Evolutionary conservation across 352 stramenopile genomes (phyloP), one percentile per base, ranked within the genome.

Genomic region (Aphanomyces cochlioides): DNA sequence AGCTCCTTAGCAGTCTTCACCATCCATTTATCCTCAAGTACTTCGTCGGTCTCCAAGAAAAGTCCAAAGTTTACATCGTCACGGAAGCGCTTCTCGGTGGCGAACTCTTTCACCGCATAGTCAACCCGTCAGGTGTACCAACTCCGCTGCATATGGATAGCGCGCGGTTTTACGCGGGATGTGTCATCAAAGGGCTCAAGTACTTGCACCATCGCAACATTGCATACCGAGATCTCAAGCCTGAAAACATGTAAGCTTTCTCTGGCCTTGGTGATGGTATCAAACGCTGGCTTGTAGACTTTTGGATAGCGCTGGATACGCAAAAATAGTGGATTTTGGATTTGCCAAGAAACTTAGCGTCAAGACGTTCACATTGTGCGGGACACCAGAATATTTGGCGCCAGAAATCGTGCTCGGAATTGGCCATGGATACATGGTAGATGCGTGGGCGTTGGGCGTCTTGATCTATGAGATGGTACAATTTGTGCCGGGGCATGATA

Each of bases 241-340:
- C 90, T 12, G 90, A 97, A 69, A 97, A 97, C 75, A 87, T 97
- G 68, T 70, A 61, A 10, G 34, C 15, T 36, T 79, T 97, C 63
- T 79, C 98, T 40, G 93, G 98, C 73, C 79, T 93, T 34, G 88
- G 96, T 61, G 92, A 92, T 53, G 93, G 98, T 82, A 87, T 98
- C 61, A 87, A 90, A 56, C 77, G 98, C 37, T 97, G 92, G 15
- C 92, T 98, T 77, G 98, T 98, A 73, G 95, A 92, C 67, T 87
- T 98, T n/a, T 95, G 84, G 58, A 98, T 98, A 78, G 88, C 97
- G 63, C 91, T 34, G 93, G 93, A 7, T 86, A 89, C n/a, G 84
- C 98, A 50, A 97, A 98, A 73, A 87, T 98, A 69, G 92, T 85
- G 1, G 93, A 98, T 66, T 98, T 98, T 77, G 91, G 93, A 5